phyloP scores from a whole-genome alignment of 2,329 filamentous ascomycete species.

The Kalmusia sp. region DNA sequence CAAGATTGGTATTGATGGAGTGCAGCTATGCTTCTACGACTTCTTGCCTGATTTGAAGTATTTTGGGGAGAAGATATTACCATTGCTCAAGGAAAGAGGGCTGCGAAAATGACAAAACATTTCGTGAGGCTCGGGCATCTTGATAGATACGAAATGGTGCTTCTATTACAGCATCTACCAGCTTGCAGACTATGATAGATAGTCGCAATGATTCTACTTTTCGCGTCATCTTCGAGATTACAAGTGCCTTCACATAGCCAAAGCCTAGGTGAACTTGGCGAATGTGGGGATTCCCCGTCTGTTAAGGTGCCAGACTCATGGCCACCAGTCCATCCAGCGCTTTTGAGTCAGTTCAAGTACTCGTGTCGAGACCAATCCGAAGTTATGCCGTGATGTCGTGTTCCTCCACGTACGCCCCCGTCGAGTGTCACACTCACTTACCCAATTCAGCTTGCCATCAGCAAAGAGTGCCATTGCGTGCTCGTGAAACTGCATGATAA shows the following conservation, averaged over 20 bases:
- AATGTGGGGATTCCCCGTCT: background rate
- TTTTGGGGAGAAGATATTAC: background rate
- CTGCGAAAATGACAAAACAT: background rate
- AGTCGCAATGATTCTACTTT: too few species aligned
- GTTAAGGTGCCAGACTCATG: background rate
- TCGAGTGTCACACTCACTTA: background rate
- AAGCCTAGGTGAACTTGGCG: too few species aligned
- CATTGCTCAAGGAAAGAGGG: background rate
- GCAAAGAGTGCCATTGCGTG: background rate
- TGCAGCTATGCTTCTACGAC: background rate
- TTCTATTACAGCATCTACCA: too few species aligned
- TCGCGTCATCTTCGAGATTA: background rate
- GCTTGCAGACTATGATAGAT: too few species aligned
- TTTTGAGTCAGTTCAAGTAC: background rate
- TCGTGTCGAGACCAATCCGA: background rate
- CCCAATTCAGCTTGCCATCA: conserved; percentile 8
- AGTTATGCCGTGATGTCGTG: background rate
- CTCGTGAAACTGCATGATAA: background rate
- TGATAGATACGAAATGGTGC: too few species aligned
- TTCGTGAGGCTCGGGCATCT: too few species aligned
- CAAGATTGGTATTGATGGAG: background rate
- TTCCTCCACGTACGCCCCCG: background rate
- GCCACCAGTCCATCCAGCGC: background rate
- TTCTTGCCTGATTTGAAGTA: background rate
- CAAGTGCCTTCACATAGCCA: background rate